Evolutionary conservation across 495 filamentous ascomycete genomes (phyloP).

Genomic region (Elasticomyces elasticus): DNA sequence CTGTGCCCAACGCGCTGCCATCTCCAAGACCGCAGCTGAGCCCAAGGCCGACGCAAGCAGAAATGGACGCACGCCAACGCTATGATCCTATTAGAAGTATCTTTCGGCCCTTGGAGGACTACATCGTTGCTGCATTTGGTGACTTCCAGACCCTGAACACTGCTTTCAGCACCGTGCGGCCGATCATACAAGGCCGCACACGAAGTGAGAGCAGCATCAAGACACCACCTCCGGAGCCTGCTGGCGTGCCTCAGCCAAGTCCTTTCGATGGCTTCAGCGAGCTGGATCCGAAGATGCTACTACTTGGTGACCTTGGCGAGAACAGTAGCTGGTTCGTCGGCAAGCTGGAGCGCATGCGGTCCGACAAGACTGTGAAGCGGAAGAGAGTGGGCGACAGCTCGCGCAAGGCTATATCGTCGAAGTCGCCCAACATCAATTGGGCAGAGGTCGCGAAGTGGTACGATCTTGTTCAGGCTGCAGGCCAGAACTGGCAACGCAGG

Average conservation of each 20-base stretch:
- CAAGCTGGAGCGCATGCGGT: conserved; percentile 34
- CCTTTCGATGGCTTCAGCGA: conserved; percentile 37
- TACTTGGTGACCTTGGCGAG: conserved; percentile 71
- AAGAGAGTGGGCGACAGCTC: conserved; percentile 8
- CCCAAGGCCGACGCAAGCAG: conserved; percentile 12
- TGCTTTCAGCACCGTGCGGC: conserved; percentile 50
- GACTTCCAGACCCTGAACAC: conserved; percentile 61
- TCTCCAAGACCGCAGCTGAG: conserved; percentile 12
- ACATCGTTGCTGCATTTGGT: conserved; percentile 58
- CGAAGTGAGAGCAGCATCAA: conserved; percentile 36
- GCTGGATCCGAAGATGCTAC: conserved; percentile 66
- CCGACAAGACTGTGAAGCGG: conserved; percentile 26
- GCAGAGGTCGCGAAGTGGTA: conserved; percentile 64
- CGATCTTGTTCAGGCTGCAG: conserved; percentile 54
- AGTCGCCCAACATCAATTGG: conserved; percentile 72
- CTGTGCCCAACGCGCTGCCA: conserved; percentile 1
- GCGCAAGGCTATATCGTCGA: conserved; percentile 40
- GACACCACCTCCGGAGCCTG: conserved; percentile 21
- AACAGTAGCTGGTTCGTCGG: conserved; percentile 82
- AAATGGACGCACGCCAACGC: conserved; percentile 12
- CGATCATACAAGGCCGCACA: conserved; percentile 29
- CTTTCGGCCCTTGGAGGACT: conserved; percentile 67
- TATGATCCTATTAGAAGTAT: conserved; percentile 20
- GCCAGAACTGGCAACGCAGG: conserved; percentile 47
- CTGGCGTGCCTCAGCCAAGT: background rate